Base-by-base conservation (phyloP, 768 basidiomycete species). In the Piloderma croceum region DNA sequence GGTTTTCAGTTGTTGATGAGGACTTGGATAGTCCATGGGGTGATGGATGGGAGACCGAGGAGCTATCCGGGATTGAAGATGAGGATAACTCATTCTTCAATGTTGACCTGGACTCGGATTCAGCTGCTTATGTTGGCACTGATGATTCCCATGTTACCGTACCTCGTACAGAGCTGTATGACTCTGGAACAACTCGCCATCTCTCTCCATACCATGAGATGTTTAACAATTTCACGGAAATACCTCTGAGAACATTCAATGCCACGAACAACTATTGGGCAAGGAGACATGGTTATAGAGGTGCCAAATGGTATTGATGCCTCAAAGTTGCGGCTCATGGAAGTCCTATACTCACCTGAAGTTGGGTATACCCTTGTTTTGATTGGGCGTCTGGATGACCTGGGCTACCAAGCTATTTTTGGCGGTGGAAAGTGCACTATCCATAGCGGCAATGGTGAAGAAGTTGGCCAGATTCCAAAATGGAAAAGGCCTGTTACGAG, bases 291-390 rank as follows among this genome's bases (percentile, higher is more conserved):
- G 39, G 38, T 48, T 3, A 47, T 68, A 11, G 51, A 62, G 22
- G 45, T 68, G 34, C 64, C 63, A 9, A 58, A 65, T 48, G 62
- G 62, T 31, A 47, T 45, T 17, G 47, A 59, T 33, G 11, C 38
- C 31, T 49, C 50, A 4, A 45, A 54, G 12, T 39, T 66, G 3
- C 40, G 42, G 5, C 50, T 69, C 13, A 58, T 47, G 3, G 49
- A 65, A 32, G 64, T 68, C 15, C 47, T 68, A 5, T 66, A 67
- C 40, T 57, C 64, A 6, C 66, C 62, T 0, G 59, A 64, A 18
- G 56, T 67, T 5, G 58, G 62, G 3, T 65, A 63, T 41, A 69
- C 62, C 10, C 54, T 70, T 2, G 46, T 67, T 6, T 66, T 62
- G 1, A 51, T 67, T 39, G 63, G 66, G 4, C 24, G 45, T 23